phyloP scores from a whole-genome alignment of 2,329 filamentous ascomycete genomes.

The Pseudogymnoascus sp. region DNA sequence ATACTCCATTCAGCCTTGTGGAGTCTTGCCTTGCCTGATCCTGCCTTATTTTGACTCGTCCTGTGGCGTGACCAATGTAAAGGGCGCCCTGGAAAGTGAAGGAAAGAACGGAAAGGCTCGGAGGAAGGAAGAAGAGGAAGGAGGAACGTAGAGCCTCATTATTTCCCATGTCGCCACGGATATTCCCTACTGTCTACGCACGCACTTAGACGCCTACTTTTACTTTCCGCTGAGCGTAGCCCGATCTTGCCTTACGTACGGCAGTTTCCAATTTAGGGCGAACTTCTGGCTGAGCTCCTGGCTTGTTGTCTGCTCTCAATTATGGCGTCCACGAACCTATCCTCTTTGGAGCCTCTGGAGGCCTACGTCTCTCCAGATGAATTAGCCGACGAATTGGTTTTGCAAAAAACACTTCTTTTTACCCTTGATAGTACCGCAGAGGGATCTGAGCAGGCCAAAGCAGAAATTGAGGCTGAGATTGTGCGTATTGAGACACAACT shows the following conservation, averaged over 20 bases:
- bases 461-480: slow-evolving; percentile 17
- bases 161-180: slow-evolving; percentile 2
- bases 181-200: not conserved
- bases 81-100: not conserved
- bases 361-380: slow-evolving; percentile 11
- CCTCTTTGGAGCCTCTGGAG: not conserved
- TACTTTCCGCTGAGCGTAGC: not conserved
- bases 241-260: not conserved
- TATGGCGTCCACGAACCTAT: slow-evolving; percentile 4
- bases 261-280: not conserved
- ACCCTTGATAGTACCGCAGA: slow-evolving; percentile 28
- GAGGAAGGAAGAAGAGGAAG: not conserved
- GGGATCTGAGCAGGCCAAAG: slow-evolving; percentile 17
- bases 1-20: not conserved
- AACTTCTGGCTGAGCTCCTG: not conserved
- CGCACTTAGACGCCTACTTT: not conserved
- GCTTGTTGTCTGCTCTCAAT: not conserved
- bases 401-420: slow-evolving; percentile 31
- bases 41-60: slow-evolving; percentile 1
- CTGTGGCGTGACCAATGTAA: not conserved
- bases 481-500: slow-evolving; percentile 13
- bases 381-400: slow-evolving; percentile 10
- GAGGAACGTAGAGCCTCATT: slow-evolving; percentile 1
- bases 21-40: not conserved
- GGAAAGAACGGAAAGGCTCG: not conserved